Percentiles rank a stretch among this genome's conserved stretches.
phyloP scores from a whole-genome alignment of 805 yeast genomes.

The Danielozyma ontarioensis region DNA sequence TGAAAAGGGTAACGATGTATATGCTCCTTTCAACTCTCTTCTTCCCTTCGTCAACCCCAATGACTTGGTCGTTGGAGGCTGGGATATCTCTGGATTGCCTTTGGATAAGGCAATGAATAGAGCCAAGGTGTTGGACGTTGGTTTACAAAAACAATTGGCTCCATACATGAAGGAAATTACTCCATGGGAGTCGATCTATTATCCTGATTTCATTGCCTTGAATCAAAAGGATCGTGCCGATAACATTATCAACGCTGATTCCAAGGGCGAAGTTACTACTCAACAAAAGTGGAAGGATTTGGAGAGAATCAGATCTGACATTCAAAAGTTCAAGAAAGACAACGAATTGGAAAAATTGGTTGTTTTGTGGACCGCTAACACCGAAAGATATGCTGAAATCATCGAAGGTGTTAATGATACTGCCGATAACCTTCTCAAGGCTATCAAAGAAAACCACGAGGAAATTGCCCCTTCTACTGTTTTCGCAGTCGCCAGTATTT shows the following conservation, averaged over 20 bases:
- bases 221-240: constrained; percentile 91
- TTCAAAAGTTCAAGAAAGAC: constrained; percentile 64
- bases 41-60: constrained; percentile 88
- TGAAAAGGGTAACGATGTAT: constrained; percentile 74
- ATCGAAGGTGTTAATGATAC: constrained; percentile 82
- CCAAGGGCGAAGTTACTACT: constrained; percentile 45
- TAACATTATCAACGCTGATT: constrained; percentile 63
- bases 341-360: constrained; percentile 81
- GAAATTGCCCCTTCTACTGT: constrained; percentile 92
- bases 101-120: constrained; percentile 77
- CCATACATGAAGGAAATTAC: constrained; percentile 54
- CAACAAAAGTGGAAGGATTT: constrained; percentile 84
- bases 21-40: constrained; percentile 85
- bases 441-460: constrained; percentile 73
- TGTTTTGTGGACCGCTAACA: constrained; percentile 95
- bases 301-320: constrained; percentile 79
- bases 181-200: constrained; percentile 84
- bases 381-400: constrained; percentile 85
- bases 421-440: constrained; percentile 65
- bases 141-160: constrained; percentile 70
- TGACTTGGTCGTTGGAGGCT: constrained; percentile 85
- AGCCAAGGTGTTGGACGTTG: constrained; percentile 81
- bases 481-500: constrained; percentile 88
- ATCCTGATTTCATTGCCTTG: constrained; percentile 95
- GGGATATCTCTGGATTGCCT: constrained; percentile 82